phyloP scores from a whole-genome alignment of 2,329 filamentous ascomycete species.

The Pseudogymnoascus sp. region DNA sequence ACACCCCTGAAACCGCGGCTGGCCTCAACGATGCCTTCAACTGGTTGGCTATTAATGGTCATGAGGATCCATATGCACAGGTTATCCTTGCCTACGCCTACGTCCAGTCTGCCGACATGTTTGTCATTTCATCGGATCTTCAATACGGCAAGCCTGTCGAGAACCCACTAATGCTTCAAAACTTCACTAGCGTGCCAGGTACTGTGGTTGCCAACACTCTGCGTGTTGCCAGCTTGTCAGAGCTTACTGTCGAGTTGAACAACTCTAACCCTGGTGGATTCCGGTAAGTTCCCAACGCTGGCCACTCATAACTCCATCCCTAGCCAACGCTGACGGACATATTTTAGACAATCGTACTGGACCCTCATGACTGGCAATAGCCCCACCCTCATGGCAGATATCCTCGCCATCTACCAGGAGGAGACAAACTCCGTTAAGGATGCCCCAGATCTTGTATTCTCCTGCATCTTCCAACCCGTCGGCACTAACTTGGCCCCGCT shows the following conservation, averaged over 20 bases:
- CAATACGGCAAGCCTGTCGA: slow-evolving; percentile 12
- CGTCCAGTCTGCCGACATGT: slow-evolving; percentile 1
- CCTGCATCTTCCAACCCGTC: slow-evolving; percentile 32
- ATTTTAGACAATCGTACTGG: slow-evolving; percentile 15
- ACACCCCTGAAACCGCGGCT: not conserved
- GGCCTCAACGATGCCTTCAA: not conserved
- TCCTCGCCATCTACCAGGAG: slow-evolving; percentile 19
- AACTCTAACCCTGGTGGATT: slow-evolving; percentile 19
- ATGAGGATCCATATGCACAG: slow-evolving; percentile 22
- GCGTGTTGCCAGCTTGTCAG: slow-evolving; percentile 16
- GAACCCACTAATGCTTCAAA: slow-evolving; percentile 15
- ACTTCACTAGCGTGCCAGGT: slow-evolving; percentile 16
- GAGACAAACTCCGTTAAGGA: slow-evolving; percentile 16
- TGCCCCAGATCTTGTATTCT: slow-evolving; percentile 13
- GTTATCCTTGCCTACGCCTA: slow-evolving; percentile 21
- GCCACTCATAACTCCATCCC: not conserved
- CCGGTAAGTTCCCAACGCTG: not conserved
- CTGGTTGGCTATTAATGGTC: not conserved
- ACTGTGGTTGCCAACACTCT: slow-evolving; percentile 15
- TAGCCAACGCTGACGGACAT: not conserved
- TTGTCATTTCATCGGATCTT: slow-evolving; percentile 11
- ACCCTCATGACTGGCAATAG: slow-evolving; percentile 11
- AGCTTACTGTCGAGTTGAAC: slow-evolving; percentile 18
- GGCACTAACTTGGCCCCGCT: slow-evolving; percentile 30
- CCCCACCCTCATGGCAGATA: slow-evolving; percentile 14